Percentiles rank a stretch among this genome's conserved stretches.
Conservation (phyloP, 371 early-diverging fungal genomes). For the Syncephalastrum sp. region DNA sequence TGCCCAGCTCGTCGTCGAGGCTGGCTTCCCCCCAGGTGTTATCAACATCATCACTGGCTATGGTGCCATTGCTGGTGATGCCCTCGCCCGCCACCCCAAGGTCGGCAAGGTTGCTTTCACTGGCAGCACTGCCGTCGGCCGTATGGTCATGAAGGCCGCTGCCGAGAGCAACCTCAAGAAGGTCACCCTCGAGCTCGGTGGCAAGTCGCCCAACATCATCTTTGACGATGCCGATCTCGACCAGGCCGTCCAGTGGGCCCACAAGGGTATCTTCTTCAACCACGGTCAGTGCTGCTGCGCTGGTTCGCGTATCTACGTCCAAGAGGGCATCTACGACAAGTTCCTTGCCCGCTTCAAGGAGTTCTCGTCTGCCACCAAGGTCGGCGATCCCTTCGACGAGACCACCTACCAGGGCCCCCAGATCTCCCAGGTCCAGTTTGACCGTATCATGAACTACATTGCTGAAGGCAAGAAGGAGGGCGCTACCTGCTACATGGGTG, state of each 20-base stretch:
- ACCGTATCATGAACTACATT: conserved; percentile 62
- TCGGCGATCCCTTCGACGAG: conserved; percentile 63
- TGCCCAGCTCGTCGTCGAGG: conserved; percentile 48
- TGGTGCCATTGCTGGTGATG: conserved; percentile 42
- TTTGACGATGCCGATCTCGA: conserved; percentile 87
- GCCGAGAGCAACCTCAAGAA: conserved; percentile 76
- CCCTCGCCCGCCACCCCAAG: conserved; percentile 36
- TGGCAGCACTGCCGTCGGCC: conserved; percentile 58
- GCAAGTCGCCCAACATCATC: conserved; percentile 89
- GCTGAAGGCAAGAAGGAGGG: conserved; percentile 51
- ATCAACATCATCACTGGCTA: conserved; percentile 70
- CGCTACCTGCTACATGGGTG: conserved; percentile 48
- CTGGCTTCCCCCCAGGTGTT: conserved; percentile 65
- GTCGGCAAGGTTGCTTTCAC: conserved; percentile 69
- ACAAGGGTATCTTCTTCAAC: conserved; percentile 77
- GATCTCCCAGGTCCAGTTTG: conserved; percentile 63
- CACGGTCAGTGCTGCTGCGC: conserved; percentile 85
- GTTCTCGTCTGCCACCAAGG: conserved; percentile 49
- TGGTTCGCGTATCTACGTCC: conserved; percentile 86
- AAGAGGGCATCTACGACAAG: conserved; percentile 70
- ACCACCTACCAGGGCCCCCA: conserved; percentile 67
- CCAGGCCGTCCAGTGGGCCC: conserved; percentile 70
- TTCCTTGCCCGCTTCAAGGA: conserved; percentile 69
- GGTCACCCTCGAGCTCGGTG: conserved; percentile 81
- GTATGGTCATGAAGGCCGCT: conserved; percentile 53